Percentiles rank a stretch among this genome's conserved stretches.
phyloP scores from a whole-genome alignment of 352 stramenopile genomes.

The Globisporangium cederbergense region DNA sequence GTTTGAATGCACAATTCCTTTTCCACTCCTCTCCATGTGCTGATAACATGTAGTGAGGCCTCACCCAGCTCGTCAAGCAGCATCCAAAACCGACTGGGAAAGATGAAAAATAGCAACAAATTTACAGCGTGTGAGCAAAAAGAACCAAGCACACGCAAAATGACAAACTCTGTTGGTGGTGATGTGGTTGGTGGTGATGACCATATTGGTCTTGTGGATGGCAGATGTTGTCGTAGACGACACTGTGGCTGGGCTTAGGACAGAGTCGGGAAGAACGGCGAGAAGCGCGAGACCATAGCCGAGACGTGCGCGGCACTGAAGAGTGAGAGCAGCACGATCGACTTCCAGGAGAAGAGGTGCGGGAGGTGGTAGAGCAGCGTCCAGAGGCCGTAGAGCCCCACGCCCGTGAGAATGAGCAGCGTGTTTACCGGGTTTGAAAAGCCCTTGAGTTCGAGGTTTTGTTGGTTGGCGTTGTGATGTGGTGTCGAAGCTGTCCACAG shows the following conservation, averaged over 20 bases:
- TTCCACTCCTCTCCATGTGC: background rate
- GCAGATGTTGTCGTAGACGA: background rate
- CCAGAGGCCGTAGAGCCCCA: slow-evolving; percentile 72
- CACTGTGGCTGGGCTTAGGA: background rate
- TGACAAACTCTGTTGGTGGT: slow-evolving; percentile 1
- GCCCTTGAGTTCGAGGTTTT: slow-evolving; percentile 50
- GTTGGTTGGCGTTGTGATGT: slow-evolving; percentile 38
- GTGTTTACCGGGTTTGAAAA: slow-evolving; percentile 50
- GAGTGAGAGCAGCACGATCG: slow-evolving; percentile 55
- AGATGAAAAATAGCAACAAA: slow-evolving; percentile 16
- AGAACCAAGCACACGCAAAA: slow-evolving; percentile 1
- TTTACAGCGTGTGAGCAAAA: background rate
- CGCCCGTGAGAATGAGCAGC: slow-evolving; percentile 58
- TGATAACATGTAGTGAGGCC: too few species aligned
- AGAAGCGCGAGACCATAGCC: slow-evolving; percentile 47
- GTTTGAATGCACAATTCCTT: background rate
- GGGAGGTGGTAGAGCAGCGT: slow-evolving; percentile 80
- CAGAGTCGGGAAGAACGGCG: slow-evolving; percentile 9
- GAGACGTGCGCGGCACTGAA: slow-evolving; percentile 67
- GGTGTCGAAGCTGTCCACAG: slow-evolving; percentile 28
- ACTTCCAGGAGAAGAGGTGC: slow-evolving; percentile 75
- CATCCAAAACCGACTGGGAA: background rate
- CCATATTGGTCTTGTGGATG: background rate
- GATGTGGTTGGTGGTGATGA: background rate
- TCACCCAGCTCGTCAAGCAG: background rate